Percentiles rank a stretch among this genome's conserved stretches.
These are phyloP conservation scores for Paramecium pentaurelia DNA, from an alignment of 73 alveolate genomes.

Conservation along the genomic window DNA sequence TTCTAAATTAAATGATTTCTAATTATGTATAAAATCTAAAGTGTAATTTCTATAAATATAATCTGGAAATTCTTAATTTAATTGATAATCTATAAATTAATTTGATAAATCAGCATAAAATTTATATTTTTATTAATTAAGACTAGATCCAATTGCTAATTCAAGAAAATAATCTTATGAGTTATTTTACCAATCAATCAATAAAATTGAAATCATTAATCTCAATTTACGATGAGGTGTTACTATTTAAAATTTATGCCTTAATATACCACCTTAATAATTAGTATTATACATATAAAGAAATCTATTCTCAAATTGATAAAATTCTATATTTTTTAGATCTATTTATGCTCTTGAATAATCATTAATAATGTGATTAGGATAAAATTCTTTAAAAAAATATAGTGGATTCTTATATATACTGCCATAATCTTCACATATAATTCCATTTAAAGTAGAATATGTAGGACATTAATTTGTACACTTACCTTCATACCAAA, in stretches of 20 bases:
- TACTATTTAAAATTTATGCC: neutral
- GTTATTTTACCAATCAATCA: neutral
- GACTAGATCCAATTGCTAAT: neutral
- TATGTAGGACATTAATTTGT: neutral
- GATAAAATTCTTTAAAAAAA: neutral
- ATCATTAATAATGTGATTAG: neutral
- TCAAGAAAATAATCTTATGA: neutral
- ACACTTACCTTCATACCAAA: neutral
- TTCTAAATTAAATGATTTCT: neutral
- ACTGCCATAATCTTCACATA: neutral
- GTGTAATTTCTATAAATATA: neutral
- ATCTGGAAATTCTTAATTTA: neutral
- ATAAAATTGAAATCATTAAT: neutral
- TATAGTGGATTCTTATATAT: neutral
- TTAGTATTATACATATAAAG: neutral
- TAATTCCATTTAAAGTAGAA: neutral
- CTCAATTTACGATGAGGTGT: neutral
- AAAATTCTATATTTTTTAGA: neutral
- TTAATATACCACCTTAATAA: neutral
- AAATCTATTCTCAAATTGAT: neutral
- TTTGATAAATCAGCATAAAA: neutral
- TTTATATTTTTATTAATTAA: neutral
- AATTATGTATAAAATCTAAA: neutral
- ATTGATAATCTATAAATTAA: neutral
- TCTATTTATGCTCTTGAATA: neutral